Base-by-base conservation (phyloP, 257 asterid species). In the Nemophila menziesii region DNA sequence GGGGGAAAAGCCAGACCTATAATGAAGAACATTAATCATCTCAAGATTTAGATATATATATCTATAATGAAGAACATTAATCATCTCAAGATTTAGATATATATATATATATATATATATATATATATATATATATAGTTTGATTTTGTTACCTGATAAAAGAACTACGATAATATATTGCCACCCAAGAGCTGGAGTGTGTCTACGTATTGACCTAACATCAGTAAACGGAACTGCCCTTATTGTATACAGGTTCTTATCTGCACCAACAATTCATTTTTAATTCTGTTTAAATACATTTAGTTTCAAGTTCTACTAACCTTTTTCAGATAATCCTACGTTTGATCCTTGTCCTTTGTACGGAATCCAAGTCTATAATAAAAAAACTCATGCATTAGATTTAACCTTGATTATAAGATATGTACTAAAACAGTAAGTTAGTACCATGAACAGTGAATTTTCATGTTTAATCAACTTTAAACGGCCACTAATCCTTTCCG, bases 1-100 rank as follows among this genome's bases (percentile, higher is more conserved):
- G 98, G 93, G 39, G 98, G 94, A 63, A 69, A 76, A 56, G 98
- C 98, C 49, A 89, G 77, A 51, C 98, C 98, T 89, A 69, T 52
- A 58, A 62, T 43, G 22, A 54, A 49, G 48, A 61, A 29, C 36
- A 29, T 10, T 29, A 29, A 29, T 17, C 36, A 2, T 7, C 2
- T 29, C 36, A 3, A 29, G n/a, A n/a, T n/a, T n/a, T n/a, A n/a
- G n/a, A n/a, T n/a, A 2, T 29, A 5, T 1, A 7, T 29, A 13
- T 29, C 9, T 7, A 29, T 2, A 29, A 5, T 7, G 36, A 10
- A 29, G 12, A 7, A 29, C 12, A 7, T 29, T 5, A 29, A 29
- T 29, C 1, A 29, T 29, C 36, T 7, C 9, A 29, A 29, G 9
- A 29, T 29, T 5, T 29, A 10, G 12, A 7, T 10, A 29, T 5